Base-by-base conservation (phyloP, 129 eudicot genomes). In the Arctium lappa region DNA sequence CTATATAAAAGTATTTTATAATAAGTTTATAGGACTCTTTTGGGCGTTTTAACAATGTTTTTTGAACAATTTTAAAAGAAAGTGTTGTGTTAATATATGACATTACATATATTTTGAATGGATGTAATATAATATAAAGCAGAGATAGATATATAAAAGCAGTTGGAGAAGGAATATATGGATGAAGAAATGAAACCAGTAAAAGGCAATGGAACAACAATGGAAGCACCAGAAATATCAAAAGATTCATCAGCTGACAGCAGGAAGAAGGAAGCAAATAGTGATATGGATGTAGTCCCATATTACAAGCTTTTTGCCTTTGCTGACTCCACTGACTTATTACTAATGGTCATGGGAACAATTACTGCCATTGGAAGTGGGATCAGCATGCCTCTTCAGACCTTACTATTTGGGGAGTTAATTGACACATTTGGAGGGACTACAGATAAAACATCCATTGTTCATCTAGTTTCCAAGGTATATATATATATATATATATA, bases 321-420 rank as follows among this genome's bases (percentile, higher is more conserved):
- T 87, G 91, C 98, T 4, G 98, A 93, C 77, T 82, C 92, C 11
- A 76, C 48, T 5, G 97, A 94, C 76, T 73, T 77, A 36, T 6
- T 86, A 31, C 78, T 91, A 85, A 94, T 94, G 98, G 42, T 87
- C 32, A 68, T 87, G 2, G 98, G 98, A 36, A 60, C 94, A 7
- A 86, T 94, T 79, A 91, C 86, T 46, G 94, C 91, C 29, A 69
- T 90, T 79, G 98, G 85, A 10, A 88, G 91, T 79, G 98, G 98
- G 2, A 12, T 90, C 78, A 82, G 89, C 50, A 33, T 86, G 32
- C 98, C 98, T 33, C 75, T 91, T 48, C 91, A 91, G 90, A 81
- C 97, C 2, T 34, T 94, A 15, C 78, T 94, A 36, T 83, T 94
- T 15, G 98, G 98, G 10, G 88, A 91, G 31, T 40, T 94, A 37